These are phyloP conservation scores for Penicillium palitans DNA, from an alignment of 2,329 filamentous ascomycete species.

Conservation along the genomic window DNA sequence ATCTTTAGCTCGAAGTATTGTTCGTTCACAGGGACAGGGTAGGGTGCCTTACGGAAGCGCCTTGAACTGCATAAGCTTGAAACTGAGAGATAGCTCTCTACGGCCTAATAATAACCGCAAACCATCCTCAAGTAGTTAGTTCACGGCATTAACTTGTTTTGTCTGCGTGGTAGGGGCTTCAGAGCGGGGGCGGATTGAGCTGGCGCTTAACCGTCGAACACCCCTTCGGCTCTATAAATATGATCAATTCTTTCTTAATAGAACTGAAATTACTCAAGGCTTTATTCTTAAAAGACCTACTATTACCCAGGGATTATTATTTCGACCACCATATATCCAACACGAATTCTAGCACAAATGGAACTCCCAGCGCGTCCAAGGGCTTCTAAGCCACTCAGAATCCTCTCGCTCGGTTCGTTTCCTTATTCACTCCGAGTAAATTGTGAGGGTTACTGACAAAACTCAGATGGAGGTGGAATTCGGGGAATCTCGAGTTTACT, in stretches of 20 bases:
- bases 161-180: not conserved
- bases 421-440: not conserved
- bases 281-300: not conserved
- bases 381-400: too few species aligned
- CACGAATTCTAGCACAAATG: too few species aligned
- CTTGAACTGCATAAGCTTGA: not conserved
- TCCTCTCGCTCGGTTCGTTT: too few species aligned
- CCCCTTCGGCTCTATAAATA: not conserved
- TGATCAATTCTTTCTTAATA: rapidly evolving
- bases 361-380: too few species aligned
- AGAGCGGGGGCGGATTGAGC: not conserved
- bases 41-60: not conserved
- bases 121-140: not conserved
- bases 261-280: too few species aligned
- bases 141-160: not conserved
- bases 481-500: not conserved
- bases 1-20: not conserved
- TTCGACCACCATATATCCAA: too few species aligned
- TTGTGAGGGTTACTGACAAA: not conserved
- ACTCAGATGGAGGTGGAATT: not conserved
- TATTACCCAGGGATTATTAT: too few species aligned
- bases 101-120: not conserved
- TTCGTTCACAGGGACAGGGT: not conserved
- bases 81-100: not conserved
- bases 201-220: not conserved